Evolutionary conservation across 169 alveolate genomes (phyloP).

Genomic region (Babesia ovata): DNA sequence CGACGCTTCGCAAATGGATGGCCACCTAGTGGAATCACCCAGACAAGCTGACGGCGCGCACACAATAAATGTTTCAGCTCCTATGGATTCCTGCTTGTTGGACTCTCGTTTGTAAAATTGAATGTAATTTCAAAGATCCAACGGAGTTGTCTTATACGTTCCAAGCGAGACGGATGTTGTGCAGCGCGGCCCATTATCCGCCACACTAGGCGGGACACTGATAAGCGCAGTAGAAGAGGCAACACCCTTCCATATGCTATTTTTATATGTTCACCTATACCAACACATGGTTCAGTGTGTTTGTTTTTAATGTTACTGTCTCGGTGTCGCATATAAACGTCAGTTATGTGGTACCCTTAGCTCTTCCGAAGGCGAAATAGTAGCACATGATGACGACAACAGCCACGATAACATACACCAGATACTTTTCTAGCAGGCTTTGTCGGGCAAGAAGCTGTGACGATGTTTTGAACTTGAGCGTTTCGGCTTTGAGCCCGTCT

Average conservation of each 20-base stretch:
- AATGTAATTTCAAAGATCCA: neutral
- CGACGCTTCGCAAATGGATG: neutral
- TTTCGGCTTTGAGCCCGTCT: slow-evolving; percentile 67
- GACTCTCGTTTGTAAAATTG: neutral
- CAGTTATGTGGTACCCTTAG: neutral
- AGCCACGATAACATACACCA: slow-evolving; percentile 9
- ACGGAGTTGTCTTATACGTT: neutral
- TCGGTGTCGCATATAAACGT: neutral
- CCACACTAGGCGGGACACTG: no score
- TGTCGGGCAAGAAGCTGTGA: slow-evolving; percentile 32
- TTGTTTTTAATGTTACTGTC: neutral
- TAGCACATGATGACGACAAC: slow-evolving; percentile 8
- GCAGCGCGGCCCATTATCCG: slow-evolving; percentile 9
- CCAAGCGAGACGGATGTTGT: slow-evolving; percentile 36
- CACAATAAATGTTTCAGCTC: slow-evolving; percentile 2
- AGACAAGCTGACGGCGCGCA: neutral
- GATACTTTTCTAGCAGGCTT: slow-evolving; percentile 34
- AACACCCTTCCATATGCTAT: no score
- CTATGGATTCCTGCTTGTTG: neutral
- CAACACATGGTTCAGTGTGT: neutral
- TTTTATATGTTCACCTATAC: no score
- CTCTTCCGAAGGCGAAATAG: slow-evolving; percentile 16
- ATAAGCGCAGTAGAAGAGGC: no score
- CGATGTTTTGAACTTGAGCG: slow-evolving; percentile 53
- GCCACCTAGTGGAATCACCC: neutral